A percentile compares a stretch with the other conserved stretches of the same genome.
These are phyloP conservation scores for Paspalum vaginatum DNA, from an alignment of 176 grass and related monocot genomes.

Conservation along the genomic window DNA sequence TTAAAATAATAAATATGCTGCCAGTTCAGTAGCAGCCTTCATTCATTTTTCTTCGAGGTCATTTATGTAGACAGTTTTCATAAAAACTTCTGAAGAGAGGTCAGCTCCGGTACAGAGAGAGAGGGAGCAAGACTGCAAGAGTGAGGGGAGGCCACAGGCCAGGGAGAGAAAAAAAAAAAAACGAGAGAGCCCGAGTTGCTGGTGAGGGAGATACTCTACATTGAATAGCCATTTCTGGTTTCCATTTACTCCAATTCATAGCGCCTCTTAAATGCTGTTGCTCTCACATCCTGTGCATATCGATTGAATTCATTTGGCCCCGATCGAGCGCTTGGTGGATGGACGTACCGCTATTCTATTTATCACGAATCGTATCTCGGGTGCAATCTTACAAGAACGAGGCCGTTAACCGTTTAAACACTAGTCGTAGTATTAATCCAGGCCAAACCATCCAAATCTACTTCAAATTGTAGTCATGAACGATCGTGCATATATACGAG, in stretches of 20 bases:
- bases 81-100: background rate
- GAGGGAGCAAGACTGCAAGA: background rate
- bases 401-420: background rate
- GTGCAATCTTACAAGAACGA: constrained; percentile 5
- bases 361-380: constrained; percentile 23
- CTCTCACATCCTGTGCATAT: constrained; percentile 39
- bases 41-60: background rate
- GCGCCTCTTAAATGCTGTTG: constrained; percentile 49
- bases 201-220: constrained; percentile 30
- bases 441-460: too few relatives aligned
- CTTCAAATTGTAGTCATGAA: too few relatives aligned
- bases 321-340: constrained; percentile 48
- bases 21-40: background rate
- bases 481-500: too few relatives aligned
- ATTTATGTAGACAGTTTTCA: background rate
- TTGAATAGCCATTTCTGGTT: constrained; percentile 51
- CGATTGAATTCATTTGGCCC: constrained; percentile 57
- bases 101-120: background rate
- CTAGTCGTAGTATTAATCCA: background rate
- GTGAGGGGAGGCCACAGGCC: too few relatives aligned
- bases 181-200: background rate
- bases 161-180: background rate
- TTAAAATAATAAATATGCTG: background rate
- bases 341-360: constrained; percentile 29
- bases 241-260: constrained; percentile 58